Evolutionary conservation across 2,329 filamentous ascomycete genomes (phyloP), one percentile per base, ranked within the genome.

Genomic region (Diaporthe capsici): DNA sequence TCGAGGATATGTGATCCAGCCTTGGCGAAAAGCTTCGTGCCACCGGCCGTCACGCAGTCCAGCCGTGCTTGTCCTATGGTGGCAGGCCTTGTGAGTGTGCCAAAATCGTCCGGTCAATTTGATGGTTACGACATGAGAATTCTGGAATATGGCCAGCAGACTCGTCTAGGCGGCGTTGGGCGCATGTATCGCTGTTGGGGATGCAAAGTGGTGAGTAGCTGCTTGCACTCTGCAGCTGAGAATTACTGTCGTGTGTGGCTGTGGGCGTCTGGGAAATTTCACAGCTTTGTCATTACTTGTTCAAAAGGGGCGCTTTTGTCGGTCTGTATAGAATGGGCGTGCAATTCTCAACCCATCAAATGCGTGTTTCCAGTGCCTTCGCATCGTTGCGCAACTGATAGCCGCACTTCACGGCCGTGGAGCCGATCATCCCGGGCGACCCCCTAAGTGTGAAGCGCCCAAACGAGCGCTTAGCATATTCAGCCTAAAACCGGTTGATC

Each of bases 1-100:
- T 70, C 65, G 49, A 70, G 9, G 34, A 31, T n/a, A 4, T 55
- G 8, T 55, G 22, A 28, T 53, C 34, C 65, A 55, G 65, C 34
- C 47, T 42, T 70, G 65, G 65, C 65, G 10, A 31, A 55, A 70
- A 53, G 31, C 63, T 68, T 55, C 34, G 65, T 70, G 65, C 44
- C 47, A 20, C 31, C 28, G 9, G 17, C 15, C 57, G 2, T 25
- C 34, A 39, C 34, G 34, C 20, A 31, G 17, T 39, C 49, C 13
- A 53, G 31, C 25, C 37, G 42, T 67, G 17, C 5, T 39, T 53
- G 6, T 51, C 2, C 20, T 51, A 37, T 9, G 1, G 31, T 17
- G 31, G n/a, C 34, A 39, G 25, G 28, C 61, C 42, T 12, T 4
- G 17, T n/a, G 28, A 63, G 12, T 17, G 44, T 49, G 44, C 61